Evolutionary conservation across 352 stramenopile genomes (phyloP).

Genomic region (Globisporangium parvum): DNA sequence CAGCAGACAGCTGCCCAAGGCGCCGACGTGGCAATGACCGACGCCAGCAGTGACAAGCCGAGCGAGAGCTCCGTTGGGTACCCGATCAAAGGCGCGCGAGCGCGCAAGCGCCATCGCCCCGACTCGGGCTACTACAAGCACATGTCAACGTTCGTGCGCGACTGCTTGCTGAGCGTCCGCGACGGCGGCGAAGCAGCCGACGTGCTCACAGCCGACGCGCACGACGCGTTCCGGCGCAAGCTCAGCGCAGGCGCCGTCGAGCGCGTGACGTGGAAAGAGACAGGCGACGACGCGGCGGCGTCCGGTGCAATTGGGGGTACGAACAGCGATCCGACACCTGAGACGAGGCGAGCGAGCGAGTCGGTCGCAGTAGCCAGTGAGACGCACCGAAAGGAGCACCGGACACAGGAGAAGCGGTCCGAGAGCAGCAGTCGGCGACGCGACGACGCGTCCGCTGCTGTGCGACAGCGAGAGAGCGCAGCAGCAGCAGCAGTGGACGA

Average conservation of each 20-base stretch:
- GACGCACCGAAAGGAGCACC: slow-evolving; percentile 15
- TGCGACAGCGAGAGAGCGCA: not conserved
- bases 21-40: slow-evolving; percentile 2
- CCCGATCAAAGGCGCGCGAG: slow-evolving; percentile 67
- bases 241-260: slow-evolving; percentile 58
- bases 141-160: slow-evolving; percentile 81
- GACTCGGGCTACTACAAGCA: slow-evolving; percentile 79
- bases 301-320: not conserved
- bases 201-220: slow-evolving; percentile 46
- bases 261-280: slow-evolving; percentile 74
- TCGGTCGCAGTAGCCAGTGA: slow-evolving; percentile 10
- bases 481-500: slow-evolving; percentile 8
- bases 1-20: not conserved
- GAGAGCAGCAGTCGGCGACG: not conserved
- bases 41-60: slow-evolving; percentile 5
- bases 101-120: slow-evolving; percentile 74
- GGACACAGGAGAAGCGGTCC: slow-evolving; percentile 1
- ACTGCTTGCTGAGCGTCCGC: slow-evolving; percentile 78
- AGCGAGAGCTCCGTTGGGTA: slow-evolving; percentile 19
- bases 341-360: slow-evolving; percentile 7
- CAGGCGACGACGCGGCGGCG: slow-evolving; percentile 13
- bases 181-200: slow-evolving; percentile 33
- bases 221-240: slow-evolving; percentile 68
- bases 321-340: slow-evolving; percentile 14
- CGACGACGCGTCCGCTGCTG: not conserved